Conservation (phyloP, 495 filamentous ascomycete genomes). For the Podospora conica region DNA sequence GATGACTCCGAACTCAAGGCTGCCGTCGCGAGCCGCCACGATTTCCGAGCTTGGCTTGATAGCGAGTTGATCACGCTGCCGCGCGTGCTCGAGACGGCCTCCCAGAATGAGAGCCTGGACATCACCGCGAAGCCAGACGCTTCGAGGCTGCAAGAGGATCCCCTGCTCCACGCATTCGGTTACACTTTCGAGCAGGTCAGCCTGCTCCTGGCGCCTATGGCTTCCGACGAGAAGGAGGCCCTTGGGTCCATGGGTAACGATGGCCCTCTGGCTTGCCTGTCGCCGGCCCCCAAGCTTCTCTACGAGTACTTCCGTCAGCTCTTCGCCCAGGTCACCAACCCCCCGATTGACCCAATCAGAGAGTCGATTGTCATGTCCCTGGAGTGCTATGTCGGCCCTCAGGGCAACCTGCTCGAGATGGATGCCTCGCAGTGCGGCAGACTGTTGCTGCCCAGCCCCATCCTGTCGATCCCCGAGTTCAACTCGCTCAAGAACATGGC, state of each 20-base stretch:
- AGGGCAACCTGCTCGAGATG: conserved; percentile 97
- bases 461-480: conserved; percentile 88
- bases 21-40: conserved; percentile 73
- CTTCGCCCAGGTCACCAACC: conserved; percentile 98
- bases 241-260: conserved; percentile 99
- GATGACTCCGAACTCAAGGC: conserved; percentile 92
- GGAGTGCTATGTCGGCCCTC: conserved; percentile 94
- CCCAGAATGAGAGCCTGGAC: conserved; percentile 42
- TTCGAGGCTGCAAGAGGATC: conserved; percentile 75
- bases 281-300: conserved; percentile 80
- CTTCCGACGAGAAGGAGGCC: conserved; percentile 98
- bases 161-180: conserved; percentile 79
- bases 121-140: conserved; percentile 62
- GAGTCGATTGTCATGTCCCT: conserved; percentile 99
- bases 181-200: conserved; percentile 98
- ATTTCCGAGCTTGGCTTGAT: conserved; percentile 87
- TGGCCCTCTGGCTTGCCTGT: conserved; percentile 87
- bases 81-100: conserved; percentile 58
- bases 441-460: conserved; percentile 80
- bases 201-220: conserved; percentile 92
- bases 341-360: conserved; percentile 95
- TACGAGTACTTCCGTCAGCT: conserved; percentile 99
- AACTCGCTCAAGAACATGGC: conserved; percentile 80
- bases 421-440: conserved; percentile 82
- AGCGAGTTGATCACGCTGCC: conserved; percentile 75